Base-by-base conservation (phyloP, 2,329 filamentous ascomycete genomes). In the Colletotrichum agaves region DNA sequence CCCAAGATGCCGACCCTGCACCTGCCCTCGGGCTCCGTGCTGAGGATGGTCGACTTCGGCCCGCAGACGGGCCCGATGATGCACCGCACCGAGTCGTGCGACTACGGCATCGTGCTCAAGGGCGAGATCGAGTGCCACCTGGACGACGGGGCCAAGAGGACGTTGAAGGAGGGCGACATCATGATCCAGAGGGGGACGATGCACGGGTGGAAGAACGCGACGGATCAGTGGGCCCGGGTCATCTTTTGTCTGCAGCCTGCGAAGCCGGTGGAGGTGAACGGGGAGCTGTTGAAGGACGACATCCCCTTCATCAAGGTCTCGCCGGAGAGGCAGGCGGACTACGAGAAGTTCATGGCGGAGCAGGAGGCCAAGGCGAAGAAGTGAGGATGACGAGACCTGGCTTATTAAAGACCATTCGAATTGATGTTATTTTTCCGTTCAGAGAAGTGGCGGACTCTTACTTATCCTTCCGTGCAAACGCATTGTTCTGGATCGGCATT, bases 31-130 rank as follows among this genome's bases (percentile, higher is more conserved):
- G 68, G 68, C 19, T 65, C 60, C 7, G 41, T 63, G 0, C 74
- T 73, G 3, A 62, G 71, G 37, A 55, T 68, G 12, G 61, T 69
- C 15, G 70, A 72, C 52, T 71, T 71, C 27, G 57, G 65, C 5
- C 71, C 71, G 19, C 13, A 57, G 7, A 63, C 57, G 31, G 63
- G 50, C n/a, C 63, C 67, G 21, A 60, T 70, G 53, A 81, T 84
- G 76, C 83, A 85, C 64, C 78, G 83, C 12, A 84, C 83, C 1
- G 76, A 80, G 63, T 81, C 77, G 58, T 73, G 84, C 5, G 83
- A 85, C 70, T 84, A 81, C 64, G 83, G 81, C 4, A 75, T 84
- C 49, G 79, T 84, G 13, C 70, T 85, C 5, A 81, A 84, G 62
- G 83, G 83, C 1, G 74, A 78, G 69, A 70, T 84, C 39, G 81